Percentiles rank a stretch among this genome's conserved stretches.
These are phyloP conservation scores for Acacia concinna DNA, from an alignment of 331 rosid species.

Conservation along the genomic window DNA sequence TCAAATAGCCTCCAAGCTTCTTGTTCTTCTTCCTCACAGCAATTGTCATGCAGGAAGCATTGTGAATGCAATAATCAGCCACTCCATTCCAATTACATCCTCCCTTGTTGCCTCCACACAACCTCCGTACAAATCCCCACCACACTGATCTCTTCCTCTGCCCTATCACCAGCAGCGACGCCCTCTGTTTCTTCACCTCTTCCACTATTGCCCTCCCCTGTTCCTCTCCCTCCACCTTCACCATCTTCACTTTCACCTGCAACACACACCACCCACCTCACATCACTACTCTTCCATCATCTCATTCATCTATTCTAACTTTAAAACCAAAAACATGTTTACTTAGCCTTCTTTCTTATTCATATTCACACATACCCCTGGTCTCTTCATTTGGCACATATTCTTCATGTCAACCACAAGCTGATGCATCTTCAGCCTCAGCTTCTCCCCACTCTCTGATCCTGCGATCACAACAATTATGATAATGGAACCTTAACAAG, in stretches of 20 bases:
- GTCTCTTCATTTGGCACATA: constrained; percentile 52
- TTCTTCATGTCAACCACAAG: constrained; percentile 63
- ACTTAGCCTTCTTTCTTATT: constrained; percentile 4
- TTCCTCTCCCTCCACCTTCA: constrained; percentile 64
- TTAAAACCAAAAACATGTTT: not conserved
- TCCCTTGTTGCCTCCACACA: constrained; percentile 34
- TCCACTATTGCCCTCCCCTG: constrained; percentile 64
- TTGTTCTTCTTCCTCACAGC: constrained; percentile 82
- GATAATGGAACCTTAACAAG: not conserved
- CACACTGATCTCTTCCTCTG: constrained; percentile 61
- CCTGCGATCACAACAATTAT: constrained; percentile 29
- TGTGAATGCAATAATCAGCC: constrained; percentile 70
- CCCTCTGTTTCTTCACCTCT: constrained; percentile 72
- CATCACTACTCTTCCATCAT: too few relatives aligned
- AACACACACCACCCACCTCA: not conserved
- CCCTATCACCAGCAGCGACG: constrained; percentile 72
- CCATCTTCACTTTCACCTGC: constrained; percentile 73
- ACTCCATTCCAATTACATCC: constrained; percentile 24
- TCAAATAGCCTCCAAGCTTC: constrained; percentile 81
- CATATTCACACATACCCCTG: constrained; percentile 56
- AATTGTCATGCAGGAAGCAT: constrained; percentile 76
- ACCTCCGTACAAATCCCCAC: constrained; percentile 47
- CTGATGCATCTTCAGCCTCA: constrained; percentile 45
- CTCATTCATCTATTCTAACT: not conserved
- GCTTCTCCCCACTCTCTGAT: constrained; percentile 33